Evolutionary conservation across 441 rosid genomes (phyloP), one percentile per base, ranked within the genome.

Genomic region (Gossypium lobatum): DNA sequence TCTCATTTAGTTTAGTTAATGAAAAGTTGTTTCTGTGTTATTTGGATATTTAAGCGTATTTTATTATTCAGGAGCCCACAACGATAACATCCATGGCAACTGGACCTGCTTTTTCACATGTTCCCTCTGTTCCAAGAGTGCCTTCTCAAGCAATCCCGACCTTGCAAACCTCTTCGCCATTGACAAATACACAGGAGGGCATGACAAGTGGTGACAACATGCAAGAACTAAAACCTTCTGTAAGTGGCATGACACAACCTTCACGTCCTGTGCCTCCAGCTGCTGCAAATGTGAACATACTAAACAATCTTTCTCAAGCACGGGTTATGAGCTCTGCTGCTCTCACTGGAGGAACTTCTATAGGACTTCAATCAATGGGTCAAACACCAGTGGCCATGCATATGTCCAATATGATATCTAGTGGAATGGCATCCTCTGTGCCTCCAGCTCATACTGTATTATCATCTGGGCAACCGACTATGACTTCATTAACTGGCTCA

Each of bases 341-440:
- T 71, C 80, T 91, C 80, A 85, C 88, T n/a, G 98, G 93, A 77
- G 99, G 98, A 78, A 84, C 92, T 77, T 91, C 98, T 17, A 83
- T 86, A 4, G 93, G 91, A 73, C 89, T 85, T 60, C 91, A 77
- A 60, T 84, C 97, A 63, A 85, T 90, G 82, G 93, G 89, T 81
- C 96, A 85, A 84, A 91, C 89, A 77, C 87, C 94, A 60, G 93
- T 95, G 76, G 93, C 91, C 74, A 85, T 93, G 96, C 99, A 90
- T 82, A 88, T 93, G 94, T 91, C 98, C 69, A 93, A 88, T 82
- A 92, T 93, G 99, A 91, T 95, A 81, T 92, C 98, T 66, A 90
- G 90, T 81, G 95, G 97, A 86, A 90, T 88, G 88, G 83, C 89
- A 70, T 85, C 99, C 45, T 85, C 94, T 53, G 87, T 89, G 77